A percentile compares a stretch with the other conserved stretches of the same genome.
Conservation (phyloP, 495 filamentous ascomycete genomes). For the Tuber melanosporum region DNA sequence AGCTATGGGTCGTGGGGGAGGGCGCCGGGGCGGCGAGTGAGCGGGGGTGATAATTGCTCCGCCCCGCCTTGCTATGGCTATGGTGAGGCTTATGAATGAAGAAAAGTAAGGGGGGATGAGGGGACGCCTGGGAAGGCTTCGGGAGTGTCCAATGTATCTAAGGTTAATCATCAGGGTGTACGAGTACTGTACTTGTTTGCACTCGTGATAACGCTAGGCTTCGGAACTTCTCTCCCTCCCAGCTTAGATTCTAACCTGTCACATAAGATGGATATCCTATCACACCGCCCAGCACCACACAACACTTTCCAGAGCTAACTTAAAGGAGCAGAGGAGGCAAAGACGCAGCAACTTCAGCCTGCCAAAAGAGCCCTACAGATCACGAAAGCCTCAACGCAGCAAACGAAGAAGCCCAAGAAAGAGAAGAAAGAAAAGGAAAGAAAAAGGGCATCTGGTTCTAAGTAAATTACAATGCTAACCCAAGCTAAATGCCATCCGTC, state of each 20-base stretch:
- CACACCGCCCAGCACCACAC: neutral
- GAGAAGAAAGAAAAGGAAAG: constrained; percentile 3
- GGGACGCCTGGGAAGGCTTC: neutral
- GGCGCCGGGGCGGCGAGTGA: neutral
- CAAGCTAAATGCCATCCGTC: constrained; percentile 18
- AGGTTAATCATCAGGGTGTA: neutral
- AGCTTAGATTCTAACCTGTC: neutral
- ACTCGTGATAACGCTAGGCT: neutral
- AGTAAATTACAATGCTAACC: constrained; percentile 38
- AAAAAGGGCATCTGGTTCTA: constrained; percentile 36
- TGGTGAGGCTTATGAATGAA: neutral
- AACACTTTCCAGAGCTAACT: neutral
- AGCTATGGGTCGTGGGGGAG: neutral
- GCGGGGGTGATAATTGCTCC: neutral
- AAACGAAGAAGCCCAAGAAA: constrained; percentile 2
- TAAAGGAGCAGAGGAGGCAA: neutral
- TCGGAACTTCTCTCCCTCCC: neutral
- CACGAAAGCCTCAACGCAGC: neutral
- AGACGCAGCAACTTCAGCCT: neutral
- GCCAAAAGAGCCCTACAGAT: neutral
- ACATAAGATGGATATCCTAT: neutral
- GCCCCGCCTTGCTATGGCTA: neutral
- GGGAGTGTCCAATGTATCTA: neutral
- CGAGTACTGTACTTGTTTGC: neutral
- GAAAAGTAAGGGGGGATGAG: neutral